Conservation (phyloP, 2,329 filamentous ascomycete genomes). For the Chrysosporium queenslandicum region DNA sequence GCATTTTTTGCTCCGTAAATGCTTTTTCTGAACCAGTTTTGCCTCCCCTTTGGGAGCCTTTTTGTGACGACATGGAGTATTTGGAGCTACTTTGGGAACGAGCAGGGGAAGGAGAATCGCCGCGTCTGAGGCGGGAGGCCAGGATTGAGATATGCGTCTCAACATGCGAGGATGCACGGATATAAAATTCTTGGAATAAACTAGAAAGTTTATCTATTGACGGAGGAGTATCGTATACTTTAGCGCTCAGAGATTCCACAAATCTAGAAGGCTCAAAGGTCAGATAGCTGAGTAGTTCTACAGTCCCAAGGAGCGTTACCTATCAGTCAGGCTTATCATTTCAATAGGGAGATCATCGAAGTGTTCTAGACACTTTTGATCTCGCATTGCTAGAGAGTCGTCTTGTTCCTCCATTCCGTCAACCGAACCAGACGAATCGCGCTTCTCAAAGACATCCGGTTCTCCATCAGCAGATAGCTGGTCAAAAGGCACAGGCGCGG, state of each 20-base stretch:
- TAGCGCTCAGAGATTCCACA: slow-evolving; percentile 77
- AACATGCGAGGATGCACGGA: slow-evolving; percentile 68
- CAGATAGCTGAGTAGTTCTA: background rate
- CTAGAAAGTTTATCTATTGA: slow-evolving; percentile 70
- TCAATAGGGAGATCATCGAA: slow-evolving; percentile 90
- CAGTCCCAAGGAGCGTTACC: slow-evolving; percentile 42
- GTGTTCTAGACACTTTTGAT: slow-evolving; percentile 45
- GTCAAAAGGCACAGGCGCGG: slow-evolving; percentile 19
- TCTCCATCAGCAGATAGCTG: slow-evolving; percentile 20
- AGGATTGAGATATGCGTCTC: slow-evolving; percentile 76
- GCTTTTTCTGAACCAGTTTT: slow-evolving; percentile 21
- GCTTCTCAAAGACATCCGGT: slow-evolving; percentile 39
- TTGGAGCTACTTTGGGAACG: slow-evolving; percentile 44
- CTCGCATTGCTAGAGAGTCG: slow-evolving; percentile 28
- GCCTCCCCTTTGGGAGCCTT: slow-evolving; percentile 40
- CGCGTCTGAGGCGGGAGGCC: slow-evolving; percentile 62
- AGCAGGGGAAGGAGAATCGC: slow-evolving; percentile 48
- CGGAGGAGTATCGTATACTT: slow-evolving; percentile 73
- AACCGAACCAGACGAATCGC: slow-evolving; percentile 26
- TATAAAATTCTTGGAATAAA: slow-evolving; percentile 94
- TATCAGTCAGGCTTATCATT: slow-evolving; percentile 78
- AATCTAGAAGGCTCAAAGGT: slow-evolving; percentile 51
- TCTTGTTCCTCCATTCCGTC: slow-evolving; percentile 27
- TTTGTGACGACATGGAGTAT: slow-evolving; percentile 40
- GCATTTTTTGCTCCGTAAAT: slow-evolving; percentile 63